Evolutionary conservation across 1,139 yeast genomes (phyloP).

Genomic region (Nakaseomyces bracarensis): DNA sequence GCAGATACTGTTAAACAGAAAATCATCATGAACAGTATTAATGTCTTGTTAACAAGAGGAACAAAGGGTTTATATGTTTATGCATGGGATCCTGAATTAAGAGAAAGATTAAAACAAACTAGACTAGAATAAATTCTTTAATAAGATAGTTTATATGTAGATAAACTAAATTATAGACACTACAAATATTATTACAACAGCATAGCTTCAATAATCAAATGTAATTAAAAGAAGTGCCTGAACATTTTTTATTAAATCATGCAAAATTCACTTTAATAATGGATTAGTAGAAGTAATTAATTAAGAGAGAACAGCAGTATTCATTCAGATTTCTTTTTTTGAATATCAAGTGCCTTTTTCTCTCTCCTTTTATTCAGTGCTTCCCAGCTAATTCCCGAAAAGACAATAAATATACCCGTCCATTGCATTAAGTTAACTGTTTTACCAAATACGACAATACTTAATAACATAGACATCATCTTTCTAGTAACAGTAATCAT

Average conservation of each 20-base stretch:
- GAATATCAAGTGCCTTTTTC: conserved; percentile 2
- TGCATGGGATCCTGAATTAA: conserved; percentile 34
- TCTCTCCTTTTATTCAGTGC: conserved; percentile 40
- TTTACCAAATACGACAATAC: conserved; percentile 83
- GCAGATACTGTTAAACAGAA: conserved; percentile 33
- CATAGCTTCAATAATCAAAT: too few relatives aligned
- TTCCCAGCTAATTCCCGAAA: conserved; percentile 71
- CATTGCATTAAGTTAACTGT: conserved; percentile 56
- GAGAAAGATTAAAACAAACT: conserved; percentile 26
- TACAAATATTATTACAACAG: neutral
- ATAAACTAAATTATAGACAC: neutral
- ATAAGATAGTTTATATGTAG: too few relatives aligned
- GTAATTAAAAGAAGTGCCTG: too few relatives aligned
- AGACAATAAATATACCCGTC: conserved; percentile 70
- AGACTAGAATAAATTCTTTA: conserved; percentile 9
- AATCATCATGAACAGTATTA: conserved; percentile 37
- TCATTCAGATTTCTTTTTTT: neutral
- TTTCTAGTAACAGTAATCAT: conserved; percentile 94
- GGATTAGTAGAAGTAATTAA: too few relatives aligned
- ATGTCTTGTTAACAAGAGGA: conserved; percentile 37
- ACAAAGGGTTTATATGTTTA: conserved; percentile 36
- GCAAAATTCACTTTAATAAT: too few relatives aligned
- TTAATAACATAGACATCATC: conserved; percentile 87
- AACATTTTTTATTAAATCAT: too few relatives aligned
- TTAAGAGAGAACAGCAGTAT: neutral